Base-by-base conservation (phyloP, 805 yeast species). In the Yamadazyma insecticola region DNA sequence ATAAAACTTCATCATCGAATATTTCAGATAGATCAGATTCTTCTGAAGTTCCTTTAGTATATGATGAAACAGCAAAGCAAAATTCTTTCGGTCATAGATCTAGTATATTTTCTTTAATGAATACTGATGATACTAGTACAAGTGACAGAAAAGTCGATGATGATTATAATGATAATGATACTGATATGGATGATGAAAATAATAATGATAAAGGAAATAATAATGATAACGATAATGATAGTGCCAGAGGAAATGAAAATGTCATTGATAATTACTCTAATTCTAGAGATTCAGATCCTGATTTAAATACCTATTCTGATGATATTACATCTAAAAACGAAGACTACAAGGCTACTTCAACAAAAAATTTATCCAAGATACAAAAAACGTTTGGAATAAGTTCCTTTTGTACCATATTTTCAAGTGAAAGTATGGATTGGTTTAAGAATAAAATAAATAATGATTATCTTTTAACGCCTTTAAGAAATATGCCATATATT, bases 381-480 rank as follows among this genome's bases (percentile, higher is more conserved):
- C n/a, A n/a, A n/a, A n/a, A n/a, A n/a, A n/a, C n/a, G n/a, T n/a
- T n/a, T n/a, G n/a, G n/a, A n/a, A n/a, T n/a, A n/a, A n/a, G n/a
- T n/a, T n/a, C n/a, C n/a, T n/a, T n/a, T n/a, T n/a, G n/a, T n/a
- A n/a, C n/a, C n/a, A n/a, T n/a, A n/a, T 47, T 63, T 20, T 56
- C 65, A 3, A 52, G 48, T 18, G 48, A 48, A 27, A 51, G 57
- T 13, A 27, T 60, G 30, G 35, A 31, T 16, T 61, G 60, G 59
- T 45, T 63, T 30, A 43, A 42, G 18, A 36, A 35, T 5, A 45
- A 44, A 23, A 32, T 59, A n/a, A 22, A 30, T 6, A 40, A 50
- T 12, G 50, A 44, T 3, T 39, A 44, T 8, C 25, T 51, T 12
- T 37, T 52, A 7, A 28, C 38, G 3, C 62, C 64, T 2, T 33